phyloP scores from a whole-genome alignment of 257 asterid species.

The Perilla frutescens region DNA sequence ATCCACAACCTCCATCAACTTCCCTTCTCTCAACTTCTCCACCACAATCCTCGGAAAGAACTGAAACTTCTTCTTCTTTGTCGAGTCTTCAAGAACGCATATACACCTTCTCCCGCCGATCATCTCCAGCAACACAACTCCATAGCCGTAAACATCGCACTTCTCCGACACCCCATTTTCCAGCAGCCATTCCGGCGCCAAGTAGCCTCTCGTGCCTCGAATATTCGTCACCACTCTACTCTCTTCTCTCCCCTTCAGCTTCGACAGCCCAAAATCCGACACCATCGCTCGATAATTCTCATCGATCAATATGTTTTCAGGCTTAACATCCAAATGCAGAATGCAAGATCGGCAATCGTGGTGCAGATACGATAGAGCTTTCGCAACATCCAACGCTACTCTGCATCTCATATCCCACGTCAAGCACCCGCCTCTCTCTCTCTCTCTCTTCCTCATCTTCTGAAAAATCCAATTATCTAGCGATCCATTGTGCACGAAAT shows the following conservation, averaged over 20 bases:
- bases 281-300: conserved; percentile 57
- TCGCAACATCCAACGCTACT: conserved; percentile 70
- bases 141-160: conserved; percentile 73
- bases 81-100: conserved; percentile 37
- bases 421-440: conserved; percentile 54
- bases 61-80: conserved; percentile 40
- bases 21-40: conserved; percentile 66
- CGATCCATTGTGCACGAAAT: conserved; percentile 64
- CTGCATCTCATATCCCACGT: conserved; percentile 66
- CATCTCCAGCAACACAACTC: conserved; percentile 76
- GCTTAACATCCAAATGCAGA: conserved; percentile 78
- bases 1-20: conserved; percentile 67
- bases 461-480: conserved; percentile 72
- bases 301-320: conserved; percentile 71
- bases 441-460: neutral
- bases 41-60: conserved; percentile 61
- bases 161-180: conserved; percentile 77
- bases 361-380: conserved; percentile 71
- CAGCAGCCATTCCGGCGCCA: conserved; percentile 88
- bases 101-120: conserved; percentile 68
- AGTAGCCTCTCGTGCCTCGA: conserved; percentile 79
- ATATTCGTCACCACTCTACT: conserved; percentile 63
- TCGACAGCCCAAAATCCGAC: conserved; percentile 74
- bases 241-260: conserved; percentile 76
- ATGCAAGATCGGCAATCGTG: conserved; percentile 82